Conservation (phyloP, 2,329 filamentous ascomycete genomes). For the Scortechinia acanthostroma region DNA sequence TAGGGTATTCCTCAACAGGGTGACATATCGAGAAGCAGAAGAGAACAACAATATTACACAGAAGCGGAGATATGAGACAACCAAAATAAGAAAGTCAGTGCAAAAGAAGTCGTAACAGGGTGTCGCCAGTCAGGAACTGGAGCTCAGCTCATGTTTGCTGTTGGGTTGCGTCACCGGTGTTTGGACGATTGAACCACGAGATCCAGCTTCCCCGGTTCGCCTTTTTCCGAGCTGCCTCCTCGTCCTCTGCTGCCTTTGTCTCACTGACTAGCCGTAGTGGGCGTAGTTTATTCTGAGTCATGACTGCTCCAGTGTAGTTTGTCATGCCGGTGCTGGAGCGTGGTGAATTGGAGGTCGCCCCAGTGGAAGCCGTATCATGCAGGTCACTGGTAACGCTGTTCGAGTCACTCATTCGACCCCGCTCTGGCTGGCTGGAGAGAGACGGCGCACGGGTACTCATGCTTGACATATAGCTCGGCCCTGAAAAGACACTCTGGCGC, state of each 20-base stretch:
- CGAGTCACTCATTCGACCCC: slow-evolving; percentile 49
- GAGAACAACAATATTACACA: too few species aligned
- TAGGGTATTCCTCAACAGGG: too few species aligned
- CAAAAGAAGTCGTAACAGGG: too few species aligned
- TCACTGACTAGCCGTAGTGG: slow-evolving; percentile 84
- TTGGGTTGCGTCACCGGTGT: background rate
- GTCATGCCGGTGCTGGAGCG: slow-evolving; percentile 41
- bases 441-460: slow-evolving; percentile 34
- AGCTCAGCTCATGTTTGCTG: too few species aligned
- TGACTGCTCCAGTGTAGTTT: slow-evolving; percentile 47
- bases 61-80: too few species aligned
- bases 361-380: slow-evolving; percentile 57
- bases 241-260: slow-evolving; percentile 38
- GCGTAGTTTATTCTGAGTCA: slow-evolving; percentile 69
- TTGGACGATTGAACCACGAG: background rate
- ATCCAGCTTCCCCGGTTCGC: slow-evolving; percentile 1
- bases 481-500: slow-evolving; percentile 47
- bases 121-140: too few species aligned
- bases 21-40: too few species aligned
- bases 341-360: slow-evolving; percentile 37
- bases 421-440: slow-evolving; percentile 30
- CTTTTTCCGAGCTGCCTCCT: slow-evolving; percentile 7
- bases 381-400: slow-evolving; percentile 60
- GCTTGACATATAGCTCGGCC: slow-evolving; percentile 41
- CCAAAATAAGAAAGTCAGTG: too few species aligned